Evolutionary conservation across 352 stramenopile genomes (phyloP).

Genomic region (Globisporangium emineosum): DNA sequence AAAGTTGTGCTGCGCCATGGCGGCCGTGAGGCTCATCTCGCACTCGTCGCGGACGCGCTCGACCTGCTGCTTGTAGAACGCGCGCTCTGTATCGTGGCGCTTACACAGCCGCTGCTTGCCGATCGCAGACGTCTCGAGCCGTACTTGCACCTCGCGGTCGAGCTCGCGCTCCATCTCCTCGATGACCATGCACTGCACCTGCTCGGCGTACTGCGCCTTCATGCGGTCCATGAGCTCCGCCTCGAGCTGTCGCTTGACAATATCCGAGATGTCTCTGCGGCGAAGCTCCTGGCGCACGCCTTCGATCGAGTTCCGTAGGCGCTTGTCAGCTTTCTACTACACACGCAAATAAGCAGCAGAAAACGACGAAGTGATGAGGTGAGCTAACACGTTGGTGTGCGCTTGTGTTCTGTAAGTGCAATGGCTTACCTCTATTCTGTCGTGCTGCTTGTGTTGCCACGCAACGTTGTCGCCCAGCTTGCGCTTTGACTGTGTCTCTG

Average conservation of each 20-base stretch:
- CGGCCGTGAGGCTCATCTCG: slow-evolving; percentile 56
- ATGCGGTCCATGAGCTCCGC: slow-evolving; percentile 65
- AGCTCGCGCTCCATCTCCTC: slow-evolving; percentile 69
- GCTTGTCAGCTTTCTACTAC: slow-evolving; percentile 44
- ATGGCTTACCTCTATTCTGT: slow-evolving; percentile 41
- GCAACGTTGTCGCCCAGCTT: slow-evolving; percentile 42
- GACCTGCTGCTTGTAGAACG: slow-evolving; percentile 57
- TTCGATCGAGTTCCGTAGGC: slow-evolving; percentile 46
- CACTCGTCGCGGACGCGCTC: slow-evolving; percentile 58
- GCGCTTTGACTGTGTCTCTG: slow-evolving; percentile 57
- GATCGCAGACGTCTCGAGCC: slow-evolving; percentile 40
- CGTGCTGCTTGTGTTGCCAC: slow-evolving; percentile 48
- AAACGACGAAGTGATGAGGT: not conserved
- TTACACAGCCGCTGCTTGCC: slow-evolving; percentile 47
- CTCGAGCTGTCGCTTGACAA: slow-evolving; percentile 32
- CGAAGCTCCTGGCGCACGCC: slow-evolving; percentile 48
- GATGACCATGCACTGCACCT: slow-evolving; percentile 46
- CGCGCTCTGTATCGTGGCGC: slow-evolving; percentile 48
- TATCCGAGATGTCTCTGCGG: slow-evolving; percentile 34
- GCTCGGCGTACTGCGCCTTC: slow-evolving; percentile 50
- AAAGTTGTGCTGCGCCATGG: slow-evolving; percentile 71
- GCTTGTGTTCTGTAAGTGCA: not conserved
- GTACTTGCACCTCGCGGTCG: slow-evolving; percentile 47
- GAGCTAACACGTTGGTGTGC: not conserved
- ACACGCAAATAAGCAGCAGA: not conserved